Evolutionary conservation across 2,329 filamentous ascomycete species (phyloP), one percentile per base, ranked within the genome.

Genomic region (Clathrospora elynae): DNA sequence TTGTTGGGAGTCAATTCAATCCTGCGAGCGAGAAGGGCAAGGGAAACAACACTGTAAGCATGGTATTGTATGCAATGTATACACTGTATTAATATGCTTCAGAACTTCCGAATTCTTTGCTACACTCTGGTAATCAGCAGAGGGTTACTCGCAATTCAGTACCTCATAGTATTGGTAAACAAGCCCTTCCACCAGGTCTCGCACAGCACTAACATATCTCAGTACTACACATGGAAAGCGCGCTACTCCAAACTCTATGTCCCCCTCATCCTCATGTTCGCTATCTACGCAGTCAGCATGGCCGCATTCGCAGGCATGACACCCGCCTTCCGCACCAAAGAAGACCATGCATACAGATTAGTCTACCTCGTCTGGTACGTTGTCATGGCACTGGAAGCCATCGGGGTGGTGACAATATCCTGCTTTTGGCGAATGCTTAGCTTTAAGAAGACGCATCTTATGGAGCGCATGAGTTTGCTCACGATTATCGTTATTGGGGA

Each of bases 401-500:
- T 78, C 12, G 55, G 73, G 4, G 75, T 78, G 3, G 73, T 86
- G 22, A 66, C 64, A 4, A 68, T 83, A 4, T 83, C 83, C 7
- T 77, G 75, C 34, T 66, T 73, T 16, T 84, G 76, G 62, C 72
- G 77, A 3, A 76, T 80, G 35, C 73, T 86, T 29, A 81, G 79
- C 39, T 83, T 86, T 58, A 77, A 81, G 46, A 73, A 78, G 42
- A 86, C 81, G 0, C 81, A 85, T 59, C 64, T 86, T 40, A 82
- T 83, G 57, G 80, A 83, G 56, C 76, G 84, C 7, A 79, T 86
- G 76, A 79, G 77, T 9, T 72, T 85, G 2, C 71, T 86, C 41
- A 86, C 83, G 0, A 73, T 86, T 33, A 84, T 86, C 47, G 82
- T 87, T 42, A 77, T 86, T 44, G 83, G 84, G 10, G 83, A 86